Evolutionary conservation across 192 early-diverging fungal species (phyloP).

Genomic region (Powellomyces hirtus): DNA sequence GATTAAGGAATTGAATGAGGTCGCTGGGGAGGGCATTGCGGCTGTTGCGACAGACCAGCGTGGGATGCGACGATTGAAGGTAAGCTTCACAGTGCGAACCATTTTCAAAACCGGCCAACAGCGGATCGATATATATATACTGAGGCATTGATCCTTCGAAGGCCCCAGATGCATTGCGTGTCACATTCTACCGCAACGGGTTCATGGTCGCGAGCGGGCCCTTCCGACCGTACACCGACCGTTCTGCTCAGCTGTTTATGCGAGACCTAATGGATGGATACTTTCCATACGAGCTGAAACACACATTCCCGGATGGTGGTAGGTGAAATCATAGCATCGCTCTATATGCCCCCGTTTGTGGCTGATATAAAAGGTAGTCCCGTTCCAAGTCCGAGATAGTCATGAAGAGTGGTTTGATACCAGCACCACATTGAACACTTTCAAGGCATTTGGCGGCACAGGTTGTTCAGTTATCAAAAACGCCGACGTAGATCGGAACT

Average conservation of each 20-base stretch:
- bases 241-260: conserved; percentile 27
- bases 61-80: background rate
- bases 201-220: conserved; percentile 26
- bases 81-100: background rate
- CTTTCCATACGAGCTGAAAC: conserved; percentile 43
- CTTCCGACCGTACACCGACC: conserved; percentile 29
- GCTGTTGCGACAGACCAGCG: background rate
- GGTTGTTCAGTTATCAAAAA: too few species aligned
- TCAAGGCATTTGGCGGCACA: too few species aligned
- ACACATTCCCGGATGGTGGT: conserved; percentile 39
- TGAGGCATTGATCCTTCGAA: too few species aligned
- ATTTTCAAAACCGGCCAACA: too few species aligned
- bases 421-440: too few species aligned
- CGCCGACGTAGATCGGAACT: too few species aligned
- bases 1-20: conserved; percentile 30
- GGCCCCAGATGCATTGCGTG: too few species aligned
- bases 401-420: conserved; percentile 1
- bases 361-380: conserved; percentile 3
- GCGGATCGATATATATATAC: too few species aligned
- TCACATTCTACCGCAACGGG: conserved; percentile 36
- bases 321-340: background rate
- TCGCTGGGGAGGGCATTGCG: conserved; percentile 14
- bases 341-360: background rate
- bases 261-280: conserved; percentile 41
- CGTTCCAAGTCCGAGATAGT: conserved; percentile 8